Conservation (phyloP, 2,329 filamentous ascomycete genomes). For the Macrophomina pseudophaseolina region DNA sequence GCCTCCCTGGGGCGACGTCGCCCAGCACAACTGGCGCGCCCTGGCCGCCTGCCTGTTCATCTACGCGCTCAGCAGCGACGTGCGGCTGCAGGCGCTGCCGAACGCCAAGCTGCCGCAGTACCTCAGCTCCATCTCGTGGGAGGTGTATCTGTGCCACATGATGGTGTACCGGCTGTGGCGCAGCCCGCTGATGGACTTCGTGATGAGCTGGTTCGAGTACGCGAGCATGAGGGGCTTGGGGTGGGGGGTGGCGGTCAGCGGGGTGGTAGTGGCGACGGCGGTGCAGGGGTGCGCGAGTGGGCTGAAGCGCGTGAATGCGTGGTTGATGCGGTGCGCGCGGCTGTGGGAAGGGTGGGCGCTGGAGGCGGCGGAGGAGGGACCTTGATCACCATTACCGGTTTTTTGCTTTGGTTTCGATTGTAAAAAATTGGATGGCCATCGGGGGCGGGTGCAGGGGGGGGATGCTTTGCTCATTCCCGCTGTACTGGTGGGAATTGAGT, state of each 20-base stretch:
- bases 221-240: not conserved
- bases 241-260: not conserved
- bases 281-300: not conserved
- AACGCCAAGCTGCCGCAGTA: slow-evolving; percentile 52
- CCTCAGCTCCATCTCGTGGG: slow-evolving; percentile 57
- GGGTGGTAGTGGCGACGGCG: not conserved
- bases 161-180: slow-evolving; percentile 1
- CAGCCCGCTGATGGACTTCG: not conserved
- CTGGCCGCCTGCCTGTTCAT: slow-evolving; percentile 49
- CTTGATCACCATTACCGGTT: too few relatives aligned
- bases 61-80: not conserved
- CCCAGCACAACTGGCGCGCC: slow-evolving; percentile 63
- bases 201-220: not conserved
- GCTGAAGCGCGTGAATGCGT: not conserved
- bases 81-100: slow-evolving; percentile 42
- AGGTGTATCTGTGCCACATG: slow-evolving; percentile 56
- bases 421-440: too few relatives aligned
- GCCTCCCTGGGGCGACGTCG: slow-evolving; percentile 52
- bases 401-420: too few relatives aligned
- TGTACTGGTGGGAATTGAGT: too few relatives aligned
- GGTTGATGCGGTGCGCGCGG: not conserved
- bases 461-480: too few relatives aligned
- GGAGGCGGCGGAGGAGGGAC: not conserved
- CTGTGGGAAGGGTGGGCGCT: not conserved
- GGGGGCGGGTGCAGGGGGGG: too few relatives aligned